Evolutionary conservation across 2,329 filamentous ascomycete genomes (phyloP), one percentile per base, ranked within the genome.

Genomic region (Myriosclerotinia curreyana): DNA sequence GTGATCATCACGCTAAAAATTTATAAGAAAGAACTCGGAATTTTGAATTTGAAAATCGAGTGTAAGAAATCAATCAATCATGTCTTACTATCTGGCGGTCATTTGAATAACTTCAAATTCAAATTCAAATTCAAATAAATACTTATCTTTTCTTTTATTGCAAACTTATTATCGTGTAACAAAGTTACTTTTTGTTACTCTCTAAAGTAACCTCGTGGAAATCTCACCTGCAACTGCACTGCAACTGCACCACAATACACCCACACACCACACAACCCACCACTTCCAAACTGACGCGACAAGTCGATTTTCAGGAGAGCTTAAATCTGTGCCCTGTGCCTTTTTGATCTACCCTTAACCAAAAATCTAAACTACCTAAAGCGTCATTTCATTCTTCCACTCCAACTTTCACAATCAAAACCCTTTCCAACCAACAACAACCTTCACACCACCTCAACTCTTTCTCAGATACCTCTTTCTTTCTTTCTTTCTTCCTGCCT

Each of bases 401-500:
- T 36, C 40, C 42, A 34, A 48, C 50, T 31, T 20, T 14, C 14
- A 40, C 46, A 56, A 34, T 31, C 31, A 60, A 65, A 60, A 67
- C 60, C 56, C 31, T 51, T 44, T 28, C 60, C 12, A 42, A 64
- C 22, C 58, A 64, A 50, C 62, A 64, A 50, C 62, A 64, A 58
- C 55, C 49, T 48, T 53, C 48, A 60, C 63, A 64, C 48, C 46
- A 60, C 53, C 64, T 66, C 65, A 65, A 64, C 63, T 46, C 61
- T 68, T 68, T 64, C 66, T 38, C 7, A 2, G 4, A 49, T 28
- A 49, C 44, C 40, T 15, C 62, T 54, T 65, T 62, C 66, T 60
- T 67, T 15, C 62, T 54, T 65, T 62, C 66, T 60, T 67, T 69
- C 66, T 64, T 62, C 66, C 54, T 66, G 70, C 59, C 65, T 70